These are phyloP conservation scores for Omphalotus guepiniiformis DNA, from an alignment of 768 basidiomycete species.

Conservation along the genomic window DNA sequence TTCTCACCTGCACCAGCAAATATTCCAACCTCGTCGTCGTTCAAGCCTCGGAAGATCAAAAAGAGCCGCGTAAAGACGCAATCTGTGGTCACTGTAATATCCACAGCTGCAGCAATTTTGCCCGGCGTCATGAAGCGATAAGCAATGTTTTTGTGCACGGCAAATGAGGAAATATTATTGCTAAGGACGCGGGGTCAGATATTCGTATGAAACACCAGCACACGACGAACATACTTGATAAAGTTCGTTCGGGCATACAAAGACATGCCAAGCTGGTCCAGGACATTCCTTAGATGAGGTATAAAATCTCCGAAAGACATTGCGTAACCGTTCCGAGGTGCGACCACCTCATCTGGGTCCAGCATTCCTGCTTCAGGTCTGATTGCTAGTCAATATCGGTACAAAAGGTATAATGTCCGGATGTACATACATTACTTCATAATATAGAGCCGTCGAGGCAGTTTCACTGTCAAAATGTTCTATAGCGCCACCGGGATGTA, in stretches of 20 bases:
- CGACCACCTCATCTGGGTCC: constrained; percentile 75
- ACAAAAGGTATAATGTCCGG: neutral
- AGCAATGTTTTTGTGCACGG: constrained; percentile 80
- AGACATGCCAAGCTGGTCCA: constrained; percentile 83
- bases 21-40: constrained; percentile 71
- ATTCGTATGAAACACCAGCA: neutral
- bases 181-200: constrained; percentile 32
- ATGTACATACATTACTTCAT: constrained; percentile 71
- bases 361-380: constrained; percentile 78
- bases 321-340: constrained; percentile 79
- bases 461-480: constrained; percentile 85
- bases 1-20: constrained; percentile 83
- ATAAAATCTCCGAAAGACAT: constrained; percentile 81
- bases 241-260: constrained; percentile 78
- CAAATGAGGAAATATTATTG: constrained; percentile 71
- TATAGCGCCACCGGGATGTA: constrained; percentile 79
- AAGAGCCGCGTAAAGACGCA: constrained; percentile 83
- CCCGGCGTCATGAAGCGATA: constrained; percentile 82
- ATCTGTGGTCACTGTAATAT: constrained; percentile 78
- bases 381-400: neutral
- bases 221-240: constrained; percentile 49
- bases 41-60: constrained; percentile 79
- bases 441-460: constrained; percentile 77
- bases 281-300: constrained; percentile 74
- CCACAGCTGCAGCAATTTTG: constrained; percentile 81